A percentile compares a stretch with the other conserved stretches of the same genome.
Evolutionary conservation across 192 early-diverging fungal species (phyloP).

Genomic region (Kickxella alabastrina): DNA sequence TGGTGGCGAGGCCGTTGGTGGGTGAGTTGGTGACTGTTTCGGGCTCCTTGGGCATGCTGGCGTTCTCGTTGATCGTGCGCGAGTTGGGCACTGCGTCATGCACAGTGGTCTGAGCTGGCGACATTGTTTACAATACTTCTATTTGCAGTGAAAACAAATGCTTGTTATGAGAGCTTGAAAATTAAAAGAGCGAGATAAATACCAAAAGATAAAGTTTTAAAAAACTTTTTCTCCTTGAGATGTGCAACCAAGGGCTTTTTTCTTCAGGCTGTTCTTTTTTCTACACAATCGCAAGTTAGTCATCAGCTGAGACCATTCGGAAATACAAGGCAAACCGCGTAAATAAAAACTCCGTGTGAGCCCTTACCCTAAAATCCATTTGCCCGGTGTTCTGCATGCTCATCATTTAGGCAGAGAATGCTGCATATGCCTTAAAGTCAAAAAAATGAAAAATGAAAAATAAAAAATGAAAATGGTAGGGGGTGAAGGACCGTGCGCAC

Average conservation of each 20-base stretch:
- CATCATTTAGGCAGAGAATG: too few relatives aligned
- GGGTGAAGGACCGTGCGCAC: too few relatives aligned
- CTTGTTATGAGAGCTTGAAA: too few relatives aligned
- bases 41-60: constrained; percentile 13
- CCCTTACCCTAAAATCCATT: too few relatives aligned
- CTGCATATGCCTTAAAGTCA: not conserved
- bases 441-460: not conserved
- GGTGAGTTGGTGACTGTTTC: constrained; percentile 7
- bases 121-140: not conserved
- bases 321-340: too few relatives aligned
- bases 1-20: not conserved
- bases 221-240: too few relatives aligned
- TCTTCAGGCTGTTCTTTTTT: not conserved
- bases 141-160: too few relatives aligned
- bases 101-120: not conserved
- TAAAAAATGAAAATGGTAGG: not conserved
- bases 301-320: too few relatives aligned
- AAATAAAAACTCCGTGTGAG: not conserved
- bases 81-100: constrained; percentile 35
- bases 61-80: constrained; percentile 47
- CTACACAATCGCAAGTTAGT: not conserved
- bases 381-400: too few relatives aligned
- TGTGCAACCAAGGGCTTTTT: too few relatives aligned
- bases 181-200: too few relatives aligned
- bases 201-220: too few relatives aligned